Conservation (phyloP, 306 rosid species). For the Arachis stenosperma region DNA sequence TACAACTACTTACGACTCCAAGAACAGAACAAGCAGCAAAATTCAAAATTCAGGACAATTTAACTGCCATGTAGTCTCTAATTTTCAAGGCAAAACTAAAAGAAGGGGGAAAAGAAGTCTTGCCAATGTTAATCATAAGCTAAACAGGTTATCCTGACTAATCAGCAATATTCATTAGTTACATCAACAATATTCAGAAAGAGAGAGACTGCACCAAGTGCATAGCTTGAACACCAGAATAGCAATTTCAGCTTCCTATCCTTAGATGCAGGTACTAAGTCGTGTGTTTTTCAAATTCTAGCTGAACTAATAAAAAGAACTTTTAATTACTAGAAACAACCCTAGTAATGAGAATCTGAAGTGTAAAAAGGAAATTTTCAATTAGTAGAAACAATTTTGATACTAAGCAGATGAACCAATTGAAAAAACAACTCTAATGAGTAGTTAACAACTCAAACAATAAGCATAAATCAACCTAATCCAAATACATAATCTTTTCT, state of each 20-base stretch:
- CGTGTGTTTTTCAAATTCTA: too few relatives aligned
- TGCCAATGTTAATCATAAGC: not conserved
- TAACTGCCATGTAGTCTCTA: not conserved
- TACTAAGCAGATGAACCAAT: too few relatives aligned
- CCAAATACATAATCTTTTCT: too few relatives aligned
- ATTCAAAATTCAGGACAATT: not conserved
- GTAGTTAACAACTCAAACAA: too few relatives aligned
- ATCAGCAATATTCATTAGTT: not conserved
- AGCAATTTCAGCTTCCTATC: not conserved
- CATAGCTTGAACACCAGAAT: not conserved
- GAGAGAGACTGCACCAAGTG: not conserved
- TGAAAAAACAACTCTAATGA: too few relatives aligned
- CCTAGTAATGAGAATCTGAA: too few relatives aligned
- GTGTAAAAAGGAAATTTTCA: too few relatives aligned
- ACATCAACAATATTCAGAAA: not conserved
- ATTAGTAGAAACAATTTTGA: too few relatives aligned
- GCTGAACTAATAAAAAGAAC: too few relatives aligned
- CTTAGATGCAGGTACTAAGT: not conserved
- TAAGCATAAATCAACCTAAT: too few relatives aligned
- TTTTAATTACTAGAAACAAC: too few relatives aligned
- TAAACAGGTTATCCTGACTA: not conserved
- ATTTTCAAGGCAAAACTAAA: slow-evolving; percentile 11
- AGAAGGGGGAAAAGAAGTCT: not conserved
- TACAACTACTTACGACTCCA: not conserved
- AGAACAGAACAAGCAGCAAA: not conserved